A percentile compares a stretch with the other conserved stretches of the same genome.
Conservation (phyloP, 2,329 filamentous ascomycete species). For the Ambrosiella beaveri region DNA sequence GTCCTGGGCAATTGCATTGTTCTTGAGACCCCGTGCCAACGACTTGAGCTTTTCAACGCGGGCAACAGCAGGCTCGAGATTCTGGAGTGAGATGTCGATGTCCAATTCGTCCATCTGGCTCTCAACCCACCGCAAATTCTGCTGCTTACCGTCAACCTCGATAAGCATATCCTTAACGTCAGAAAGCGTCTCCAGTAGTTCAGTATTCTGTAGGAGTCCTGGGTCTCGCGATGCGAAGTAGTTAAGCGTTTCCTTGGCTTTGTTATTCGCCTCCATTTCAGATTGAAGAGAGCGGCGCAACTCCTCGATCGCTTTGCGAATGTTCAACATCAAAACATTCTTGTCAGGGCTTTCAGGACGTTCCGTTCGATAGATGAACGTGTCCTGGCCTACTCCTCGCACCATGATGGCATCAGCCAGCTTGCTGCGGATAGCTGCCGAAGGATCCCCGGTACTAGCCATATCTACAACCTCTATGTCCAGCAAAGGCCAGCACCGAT, state of each 20-base stretch:
- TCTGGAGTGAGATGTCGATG: slow-evolving; percentile 83
- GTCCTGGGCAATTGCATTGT: slow-evolving; percentile 73
- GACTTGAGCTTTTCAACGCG: slow-evolving; percentile 72
- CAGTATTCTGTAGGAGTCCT: slow-evolving; percentile 58
- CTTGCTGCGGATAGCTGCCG: slow-evolving; percentile 35
- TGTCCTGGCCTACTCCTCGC: slow-evolving; percentile 67
- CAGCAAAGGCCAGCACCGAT: slow-evolving; percentile 82
- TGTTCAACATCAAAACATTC: slow-evolving; percentile 63
- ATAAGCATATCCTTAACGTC: slow-evolving; percentile 76
- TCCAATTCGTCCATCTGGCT: slow-evolving; percentile 89
- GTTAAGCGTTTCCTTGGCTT: slow-evolving; percentile 68
- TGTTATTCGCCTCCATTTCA: slow-evolving; percentile 75
- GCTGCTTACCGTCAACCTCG: slow-evolving; percentile 90
- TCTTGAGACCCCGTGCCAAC: slow-evolving; percentile 63
- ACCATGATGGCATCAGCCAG: slow-evolving; percentile 80
- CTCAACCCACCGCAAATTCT: slow-evolving; percentile 91
- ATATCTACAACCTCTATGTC: slow-evolving; percentile 90
- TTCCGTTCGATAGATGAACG: slow-evolving; percentile 86
- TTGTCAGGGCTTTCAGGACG: slow-evolving; percentile 68
- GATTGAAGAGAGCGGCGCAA: slow-evolving; percentile 70
- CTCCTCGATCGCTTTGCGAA: slow-evolving; percentile 84
- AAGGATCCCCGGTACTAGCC: slow-evolving; percentile 43
- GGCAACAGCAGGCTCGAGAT: slow-evolving; percentile 68
- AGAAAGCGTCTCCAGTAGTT: slow-evolving; percentile 61
- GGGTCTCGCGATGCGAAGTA: slow-evolving; percentile 70